Percentiles rank a stretch among this genome's conserved stretches.
Evolutionary conservation across 257 asterid genomes (phyloP).

Genomic region (Scutellaria galericulata): DNA sequence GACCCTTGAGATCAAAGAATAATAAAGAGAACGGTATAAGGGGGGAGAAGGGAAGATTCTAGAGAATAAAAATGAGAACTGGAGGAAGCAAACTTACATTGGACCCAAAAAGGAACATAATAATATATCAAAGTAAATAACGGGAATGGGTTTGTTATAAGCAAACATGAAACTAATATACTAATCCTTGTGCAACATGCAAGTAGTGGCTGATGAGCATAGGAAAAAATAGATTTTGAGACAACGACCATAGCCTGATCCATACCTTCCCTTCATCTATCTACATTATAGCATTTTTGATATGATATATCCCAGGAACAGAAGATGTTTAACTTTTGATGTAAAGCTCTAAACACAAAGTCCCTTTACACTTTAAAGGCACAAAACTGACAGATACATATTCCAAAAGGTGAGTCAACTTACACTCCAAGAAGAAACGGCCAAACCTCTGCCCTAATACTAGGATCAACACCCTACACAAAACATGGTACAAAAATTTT

Average conservation of each 20-base stretch:
- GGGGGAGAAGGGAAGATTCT: background rate
- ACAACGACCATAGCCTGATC: background rate
- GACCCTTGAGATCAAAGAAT: background rate
- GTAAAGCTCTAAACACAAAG: conserved; percentile 2
- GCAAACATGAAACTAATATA: background rate
- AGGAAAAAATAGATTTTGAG: background rate
- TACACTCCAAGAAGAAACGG: conserved; percentile 98
- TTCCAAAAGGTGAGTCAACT: conserved; percentile 44
- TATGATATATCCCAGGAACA: background rate
- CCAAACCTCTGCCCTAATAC: conserved; percentile 91
- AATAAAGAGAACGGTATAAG: no score
- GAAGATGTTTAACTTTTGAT: conserved; percentile 9
- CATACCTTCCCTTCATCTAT: conserved; percentile 21
- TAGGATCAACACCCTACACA: conserved; percentile 87
- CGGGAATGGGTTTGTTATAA: conserved; percentile 8
- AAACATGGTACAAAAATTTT: conserved; percentile 26
- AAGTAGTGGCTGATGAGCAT: conserved; percentile 6
- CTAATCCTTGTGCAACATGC: background rate
- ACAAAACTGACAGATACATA: background rate
- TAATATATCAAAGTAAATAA: background rate
- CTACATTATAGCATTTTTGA: conserved; percentile 8
- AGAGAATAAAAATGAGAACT: conserved; percentile 1
- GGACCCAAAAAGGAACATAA: background rate
- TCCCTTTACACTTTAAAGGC: conserved; percentile 19
- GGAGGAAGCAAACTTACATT: background rate